Base-by-base conservation (phyloP, 1,284 basidiomycete species). In the Volvariella surrecta region DNA sequence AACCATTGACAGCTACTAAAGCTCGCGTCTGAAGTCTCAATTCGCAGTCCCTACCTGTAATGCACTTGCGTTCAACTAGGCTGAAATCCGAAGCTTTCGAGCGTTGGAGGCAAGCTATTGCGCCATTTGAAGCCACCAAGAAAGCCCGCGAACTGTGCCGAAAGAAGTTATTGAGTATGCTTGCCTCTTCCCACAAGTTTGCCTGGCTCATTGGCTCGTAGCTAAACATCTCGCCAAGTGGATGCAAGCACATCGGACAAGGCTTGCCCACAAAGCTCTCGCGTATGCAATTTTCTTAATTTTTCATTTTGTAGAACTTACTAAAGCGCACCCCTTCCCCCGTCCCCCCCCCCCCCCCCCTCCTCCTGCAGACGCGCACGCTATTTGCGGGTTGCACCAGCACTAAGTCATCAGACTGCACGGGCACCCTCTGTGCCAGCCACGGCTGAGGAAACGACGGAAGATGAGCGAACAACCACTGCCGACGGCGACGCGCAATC, bases 241-340 rank as follows among this genome's bases (percentile, higher is more conserved):
- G 86, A 53, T 68, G 18, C 72, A 80, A 57, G 66, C 67, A 4
- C 76, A 85, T 53, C 73, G 73, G 55, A 78, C 75, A 16, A 86
- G 82, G 56, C 71, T 80, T 32, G 79, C 82, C 34, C 70, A 83
- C 32, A 88, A 87, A 59, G 84, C 87, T 45, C 80, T 88, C 43
- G 83, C 82, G 86, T 89, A 59, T 68, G 85, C 76, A 42, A 37
- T 45, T 37, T 18, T 37, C 30, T 42, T 40, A 30, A 13, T 28
- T 6, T 28, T 11, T 37, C 22, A 32, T 10, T 38, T n/a, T 31
- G 19, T 15, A 22, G 9, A 16, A 45, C 37, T 17, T 19, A n/a
- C n/a, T n/a, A n/a, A n/a, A n/a, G n/a, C n/a, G n/a, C n/a, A n/a
- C n/a, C n/a, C n/a, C n/a, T n/a, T n/a, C n/a, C n/a, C n/a, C n/a